Base-by-base conservation (phyloP, 2,329 filamentous ascomycete species). In the Exophiala spinifera region DNA sequence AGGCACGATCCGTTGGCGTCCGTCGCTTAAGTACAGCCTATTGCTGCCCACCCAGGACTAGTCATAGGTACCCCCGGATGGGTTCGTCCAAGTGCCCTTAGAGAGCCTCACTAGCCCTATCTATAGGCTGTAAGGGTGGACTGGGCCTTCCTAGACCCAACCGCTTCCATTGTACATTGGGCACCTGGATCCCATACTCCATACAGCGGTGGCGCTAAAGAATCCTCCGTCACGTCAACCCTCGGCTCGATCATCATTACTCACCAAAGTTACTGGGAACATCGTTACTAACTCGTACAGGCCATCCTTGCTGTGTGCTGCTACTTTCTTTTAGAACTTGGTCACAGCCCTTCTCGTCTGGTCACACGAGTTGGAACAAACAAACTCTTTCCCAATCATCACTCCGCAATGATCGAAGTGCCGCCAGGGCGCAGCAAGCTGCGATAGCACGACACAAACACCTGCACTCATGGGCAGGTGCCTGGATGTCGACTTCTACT, bases 401-500 rank as follows among this genome's bases (percentile, higher is more conserved):
- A 42, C 14, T 47, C 43, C 53, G 54, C 54, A 46, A 60, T 60
- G 57, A 55, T 45, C 51, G 19, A 39, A 43, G 52, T 39, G 21
- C 33, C 37, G 21, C 40, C 36, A 47, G 36, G 25, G 34, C 55
- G 57, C 55, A 55, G 57, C 34, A 53, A 47, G 55, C 57, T 60
- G 57, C 57, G 54, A 53, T 60, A 60, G 55, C 49, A 45, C 44
- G 20, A 20, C 17, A 31, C 23, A 44, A 31, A 10, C 57, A 57
- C 54, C 57, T 60, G 57, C 56, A 49, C 57, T 46, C 28, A 55
- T 57, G 51, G 50, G 54, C 55, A 60, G 57, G 54, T 60, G 55
- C 36, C 57, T 60, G 57, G 47, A 60, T 60, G 57, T 60, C 57
- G 48, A 50, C 57, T 48, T 34, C 51, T 46, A 55, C 46, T 45